Percentiles rank a stretch among this genome's conserved stretches.
These are phyloP conservation scores for Pseudomassariella vexata DNA, from an alignment of 2,329 filamentous ascomycete species.

Conservation along the genomic window DNA sequence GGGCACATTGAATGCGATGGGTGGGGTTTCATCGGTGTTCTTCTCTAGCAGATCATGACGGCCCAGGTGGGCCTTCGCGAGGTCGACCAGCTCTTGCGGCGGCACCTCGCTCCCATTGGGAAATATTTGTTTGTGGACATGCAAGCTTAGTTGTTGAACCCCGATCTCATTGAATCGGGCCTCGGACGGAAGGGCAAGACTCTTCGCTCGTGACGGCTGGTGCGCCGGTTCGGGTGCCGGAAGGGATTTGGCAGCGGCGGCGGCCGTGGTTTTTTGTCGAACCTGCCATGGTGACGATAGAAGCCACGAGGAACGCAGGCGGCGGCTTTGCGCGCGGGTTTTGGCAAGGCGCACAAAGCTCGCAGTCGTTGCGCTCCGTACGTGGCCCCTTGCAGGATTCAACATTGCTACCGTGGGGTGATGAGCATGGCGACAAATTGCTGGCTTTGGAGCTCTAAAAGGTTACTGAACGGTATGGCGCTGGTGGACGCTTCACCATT, in stretches of 20 bases:
- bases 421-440: constrained; percentile 15
- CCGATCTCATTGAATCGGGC: constrained; percentile 87
- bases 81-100: constrained; percentile 66
- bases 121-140: constrained; percentile 83
- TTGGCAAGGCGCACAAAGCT: constrained; percentile 47
- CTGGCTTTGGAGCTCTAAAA: no score
- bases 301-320: constrained; percentile 22
- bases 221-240: constrained; percentile 9
- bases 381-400: constrained; percentile 28
- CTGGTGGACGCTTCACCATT: no score
- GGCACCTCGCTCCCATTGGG: constrained; percentile 48
- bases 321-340: constrained; percentile 35
- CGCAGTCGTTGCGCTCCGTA: constrained; percentile 35
- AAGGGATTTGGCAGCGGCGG: constrained; percentile 13
- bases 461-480: no score
- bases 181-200: constrained; percentile 38
- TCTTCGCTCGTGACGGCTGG: constrained; percentile 14
- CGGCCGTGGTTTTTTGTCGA: constrained; percentile 38
- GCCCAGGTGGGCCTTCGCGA: constrained; percentile 75
- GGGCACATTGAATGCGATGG: constrained; percentile 84
- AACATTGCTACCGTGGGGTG: constrained; percentile 30
- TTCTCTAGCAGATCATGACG: constrained; percentile 87
- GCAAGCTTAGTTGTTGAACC: constrained; percentile 83
- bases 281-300: constrained; percentile 19
- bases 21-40: constrained; percentile 69